These are phyloP conservation scores for Diplogelasinospora grovesii DNA, from an alignment of 495 filamentous ascomycete genomes.

Conservation along the genomic window DNA sequence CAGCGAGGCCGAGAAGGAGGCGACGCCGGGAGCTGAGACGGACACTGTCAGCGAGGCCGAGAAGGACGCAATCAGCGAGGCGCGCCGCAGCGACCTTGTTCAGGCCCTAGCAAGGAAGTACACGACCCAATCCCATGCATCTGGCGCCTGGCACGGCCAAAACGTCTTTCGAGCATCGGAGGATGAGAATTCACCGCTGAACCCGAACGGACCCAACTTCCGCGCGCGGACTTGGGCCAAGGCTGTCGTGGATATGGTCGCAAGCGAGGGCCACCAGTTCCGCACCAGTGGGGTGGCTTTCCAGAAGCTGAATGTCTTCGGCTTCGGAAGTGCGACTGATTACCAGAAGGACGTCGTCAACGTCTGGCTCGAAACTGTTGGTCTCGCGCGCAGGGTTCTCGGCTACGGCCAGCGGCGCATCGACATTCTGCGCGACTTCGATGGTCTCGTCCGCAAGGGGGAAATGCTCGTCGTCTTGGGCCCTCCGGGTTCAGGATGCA, in stretches of 20 bases:
- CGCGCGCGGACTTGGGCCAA: conserved; percentile 49
- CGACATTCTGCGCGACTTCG: conserved; percentile 71
- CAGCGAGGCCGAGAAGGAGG: conserved; percentile 24
- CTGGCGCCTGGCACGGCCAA: conserved; percentile 10
- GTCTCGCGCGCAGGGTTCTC: conserved; percentile 39
- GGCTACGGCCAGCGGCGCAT: conserved; percentile 54
- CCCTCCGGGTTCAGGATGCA: conserved; percentile 71
- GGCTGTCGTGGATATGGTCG: conserved; percentile 41
- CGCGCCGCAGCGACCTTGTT: conserved; percentile 37
- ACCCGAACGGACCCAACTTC: conserved; percentile 49
- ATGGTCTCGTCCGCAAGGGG: conserved; percentile 66
- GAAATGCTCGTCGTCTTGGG: conserved; percentile 80
- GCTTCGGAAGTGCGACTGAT: conserved; percentile 69
- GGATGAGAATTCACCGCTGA: conserved; percentile 38
- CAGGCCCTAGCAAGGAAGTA: conserved; percentile 39
- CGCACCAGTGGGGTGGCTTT: conserved; percentile 48
- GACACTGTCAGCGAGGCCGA: conserved; percentile 29
- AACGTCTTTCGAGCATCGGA: conserved; percentile 29
- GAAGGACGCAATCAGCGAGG: conserved; percentile 33
- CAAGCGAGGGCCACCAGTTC: conserved; percentile 36
- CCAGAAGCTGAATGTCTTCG: conserved; percentile 66
- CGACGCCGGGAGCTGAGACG: conserved; percentile 10
- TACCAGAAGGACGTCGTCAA: conserved; percentile 73
- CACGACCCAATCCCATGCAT: conserved; percentile 36
- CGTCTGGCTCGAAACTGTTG: conserved; percentile 50